Evolutionary conservation across 768 basidiomycete species (phyloP).

Genomic region (Leccinellum luteum): DNA sequence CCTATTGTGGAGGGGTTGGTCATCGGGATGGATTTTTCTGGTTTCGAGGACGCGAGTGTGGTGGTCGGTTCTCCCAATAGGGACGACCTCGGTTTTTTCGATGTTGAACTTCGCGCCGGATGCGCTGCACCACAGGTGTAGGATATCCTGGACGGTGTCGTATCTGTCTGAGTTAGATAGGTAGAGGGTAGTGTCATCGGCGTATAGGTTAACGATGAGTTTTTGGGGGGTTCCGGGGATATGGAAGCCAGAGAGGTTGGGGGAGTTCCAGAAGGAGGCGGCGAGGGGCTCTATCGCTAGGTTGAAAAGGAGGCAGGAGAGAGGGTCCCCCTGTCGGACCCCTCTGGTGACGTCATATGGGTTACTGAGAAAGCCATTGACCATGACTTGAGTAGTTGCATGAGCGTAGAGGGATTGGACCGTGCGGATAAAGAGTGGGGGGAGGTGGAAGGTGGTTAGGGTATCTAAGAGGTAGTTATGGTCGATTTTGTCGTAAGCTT

Average conservation of each 20-base stretch:
- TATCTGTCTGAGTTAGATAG: no score
- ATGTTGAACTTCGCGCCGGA: neutral
- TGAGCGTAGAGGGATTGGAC: neutral
- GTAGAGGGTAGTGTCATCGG: no score
- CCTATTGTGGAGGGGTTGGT: neutral
- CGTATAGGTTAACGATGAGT: constrained; percentile 21
- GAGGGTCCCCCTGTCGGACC: constrained; percentile 35
- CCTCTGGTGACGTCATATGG: constrained; percentile 19
- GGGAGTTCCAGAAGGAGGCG: neutral
- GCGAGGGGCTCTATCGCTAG: constrained; percentile 29
- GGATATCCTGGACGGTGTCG: neutral
- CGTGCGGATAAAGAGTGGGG: neutral
- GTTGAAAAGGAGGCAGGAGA: constrained; percentile 34
- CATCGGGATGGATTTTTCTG: neutral
- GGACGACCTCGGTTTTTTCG: neutral
- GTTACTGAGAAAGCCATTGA: neutral
- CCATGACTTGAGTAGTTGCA: neutral
- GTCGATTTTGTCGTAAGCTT: constrained; percentile 34
- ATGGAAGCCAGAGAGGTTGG: constrained; percentile 11
- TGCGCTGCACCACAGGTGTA: neutral
- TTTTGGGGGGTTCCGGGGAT: constrained; percentile 3
- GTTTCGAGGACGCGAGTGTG: neutral
- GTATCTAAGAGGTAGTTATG: constrained; percentile 27
- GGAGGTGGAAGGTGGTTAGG: neutral
- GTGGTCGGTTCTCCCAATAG: neutral